Conservation (phyloP, 805 yeast species). For the Candida taoyuanica region DNA sequence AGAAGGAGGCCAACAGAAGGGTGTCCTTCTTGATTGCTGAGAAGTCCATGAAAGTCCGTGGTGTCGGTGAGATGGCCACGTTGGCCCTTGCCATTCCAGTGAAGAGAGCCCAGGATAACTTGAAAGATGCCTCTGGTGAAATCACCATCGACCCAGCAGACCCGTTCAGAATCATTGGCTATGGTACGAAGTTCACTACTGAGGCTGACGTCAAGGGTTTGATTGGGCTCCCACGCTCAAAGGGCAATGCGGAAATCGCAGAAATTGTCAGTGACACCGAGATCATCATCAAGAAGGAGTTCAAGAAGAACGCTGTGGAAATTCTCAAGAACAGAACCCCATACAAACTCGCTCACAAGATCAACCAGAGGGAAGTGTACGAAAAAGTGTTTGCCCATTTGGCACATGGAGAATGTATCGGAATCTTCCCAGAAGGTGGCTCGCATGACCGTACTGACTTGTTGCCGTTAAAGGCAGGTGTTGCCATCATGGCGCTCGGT, state of each 20-base stretch:
- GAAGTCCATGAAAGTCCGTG: conserved; percentile 55
- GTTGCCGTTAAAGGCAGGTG: conserved; percentile 93
- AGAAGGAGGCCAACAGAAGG: conserved; percentile 59
- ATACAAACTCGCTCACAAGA: conserved; percentile 73
- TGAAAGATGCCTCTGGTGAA: conserved; percentile 61
- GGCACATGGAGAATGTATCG: conserved; percentile 74
- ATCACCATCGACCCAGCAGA: conserved; percentile 53
- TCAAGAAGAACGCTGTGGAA: conserved; percentile 45
- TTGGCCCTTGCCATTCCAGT: conserved; percentile 86
- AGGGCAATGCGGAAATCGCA: conserved; percentile 70
- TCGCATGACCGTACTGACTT: conserved; percentile 92
- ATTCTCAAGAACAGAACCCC: conserved; percentile 47
- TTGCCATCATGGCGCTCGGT: conserved; percentile 96
- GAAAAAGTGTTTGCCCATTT: conserved; percentile 80
- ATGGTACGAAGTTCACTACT: conserved; percentile 58
- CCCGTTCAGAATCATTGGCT: conserved; percentile 55
- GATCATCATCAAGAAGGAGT: conserved; percentile 62
- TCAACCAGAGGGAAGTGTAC: conserved; percentile 83
- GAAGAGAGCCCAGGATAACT: conserved; percentile 84
- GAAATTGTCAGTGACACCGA: conserved; percentile 71
- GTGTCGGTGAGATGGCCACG: conserved; percentile 74
- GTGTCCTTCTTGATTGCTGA: conserved; percentile 85
- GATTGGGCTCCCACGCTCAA: conserved; percentile 68
- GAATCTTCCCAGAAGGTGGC: conserved; percentile 98
- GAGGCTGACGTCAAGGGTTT: conserved; percentile 59